Conservation (phyloP, 2,329 filamentous ascomycete species). For the Berkeleyomyces rouxiae region DNA sequence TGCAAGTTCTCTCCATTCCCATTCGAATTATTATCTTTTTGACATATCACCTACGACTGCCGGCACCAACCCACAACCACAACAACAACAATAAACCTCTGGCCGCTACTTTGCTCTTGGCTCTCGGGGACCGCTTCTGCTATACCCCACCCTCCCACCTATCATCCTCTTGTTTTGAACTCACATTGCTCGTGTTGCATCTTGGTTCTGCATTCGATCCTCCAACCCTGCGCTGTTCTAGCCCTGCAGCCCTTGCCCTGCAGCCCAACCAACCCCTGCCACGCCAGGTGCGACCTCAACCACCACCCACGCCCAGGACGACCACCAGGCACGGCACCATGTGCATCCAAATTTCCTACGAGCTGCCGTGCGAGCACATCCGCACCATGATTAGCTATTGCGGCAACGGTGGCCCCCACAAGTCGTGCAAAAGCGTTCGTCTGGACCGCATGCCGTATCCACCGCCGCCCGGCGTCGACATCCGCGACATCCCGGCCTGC, state of each 20-base stretch:
- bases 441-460: constrained; percentile 30
- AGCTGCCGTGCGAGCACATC: constrained; percentile 35
- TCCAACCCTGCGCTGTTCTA: neutral
- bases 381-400: constrained; percentile 30
- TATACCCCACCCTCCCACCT: neutral
- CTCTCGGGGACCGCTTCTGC: neutral
- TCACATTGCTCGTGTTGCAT: constrained; percentile 1
- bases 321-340: constrained; percentile 19
- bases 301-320: neutral
- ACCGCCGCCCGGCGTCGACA: constrained; percentile 28
- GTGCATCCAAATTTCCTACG: constrained; percentile 35
- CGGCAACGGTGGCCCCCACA: constrained; percentile 22
- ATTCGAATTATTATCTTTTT: neutral
- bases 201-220: neutral
- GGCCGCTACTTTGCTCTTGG: neutral
- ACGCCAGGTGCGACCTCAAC: no score
- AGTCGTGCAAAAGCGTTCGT: constrained; percentile 28
- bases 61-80: neutral
- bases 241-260: constrained; percentile 3
- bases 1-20: neutral
- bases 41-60: neutral
- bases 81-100: neutral
- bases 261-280: neutral
- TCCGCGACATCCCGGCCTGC: constrained; percentile 24
- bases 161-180: neutral